Evolutionary conservation across 371 early-diverging fungal genomes (phyloP).

Genomic region (Mucor irregularis): DNA sequence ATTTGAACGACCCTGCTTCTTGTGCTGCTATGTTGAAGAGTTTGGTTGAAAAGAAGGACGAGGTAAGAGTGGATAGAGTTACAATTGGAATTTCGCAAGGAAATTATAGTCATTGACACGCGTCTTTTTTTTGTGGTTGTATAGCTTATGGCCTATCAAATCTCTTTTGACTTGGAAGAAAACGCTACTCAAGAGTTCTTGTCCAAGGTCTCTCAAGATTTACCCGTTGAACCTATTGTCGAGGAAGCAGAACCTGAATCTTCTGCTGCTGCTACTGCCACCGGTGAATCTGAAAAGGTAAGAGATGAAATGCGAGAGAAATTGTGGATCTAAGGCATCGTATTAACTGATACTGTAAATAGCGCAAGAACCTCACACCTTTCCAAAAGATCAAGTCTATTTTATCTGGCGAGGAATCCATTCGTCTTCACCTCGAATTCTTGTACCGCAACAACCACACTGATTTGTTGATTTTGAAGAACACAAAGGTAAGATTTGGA

Average conservation of each 20-base stretch:
- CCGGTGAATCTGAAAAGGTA: constrained; percentile 57
- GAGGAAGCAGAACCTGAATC: constrained; percentile 28
- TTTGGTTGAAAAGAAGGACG: constrained; percentile 58
- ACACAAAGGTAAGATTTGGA: constrained; percentile 68
- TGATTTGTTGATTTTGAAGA: constrained; percentile 91
- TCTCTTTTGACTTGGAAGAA: constrained; percentile 96
- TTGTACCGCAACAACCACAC: constrained; percentile 93
- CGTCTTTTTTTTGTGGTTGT: constrained; percentile 12
- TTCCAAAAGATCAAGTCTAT: constrained; percentile 71
- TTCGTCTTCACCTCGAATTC: constrained; percentile 91
- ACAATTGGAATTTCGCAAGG: too few relatives aligned
- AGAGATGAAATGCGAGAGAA: not conserved
- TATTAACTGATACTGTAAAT: not conserved
- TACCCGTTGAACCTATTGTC: constrained; percentile 59
- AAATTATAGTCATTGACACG: too few relatives aligned
- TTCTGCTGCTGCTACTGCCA: too few relatives aligned
- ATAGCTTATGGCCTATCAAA: constrained; percentile 88
- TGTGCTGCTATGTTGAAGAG: constrained; percentile 74
- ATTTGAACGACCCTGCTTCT: constrained; percentile 76
- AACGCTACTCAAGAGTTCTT: constrained; percentile 95
- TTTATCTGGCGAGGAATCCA: constrained; percentile 85
- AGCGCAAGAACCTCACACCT: constrained; percentile 28
- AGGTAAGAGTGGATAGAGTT: constrained; percentile 49
- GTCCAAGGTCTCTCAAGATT: constrained; percentile 64
- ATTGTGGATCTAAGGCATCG: too few relatives aligned